Conservation (phyloP, 1,139 yeast species). For the Debaryomyces sp. region DNA sequence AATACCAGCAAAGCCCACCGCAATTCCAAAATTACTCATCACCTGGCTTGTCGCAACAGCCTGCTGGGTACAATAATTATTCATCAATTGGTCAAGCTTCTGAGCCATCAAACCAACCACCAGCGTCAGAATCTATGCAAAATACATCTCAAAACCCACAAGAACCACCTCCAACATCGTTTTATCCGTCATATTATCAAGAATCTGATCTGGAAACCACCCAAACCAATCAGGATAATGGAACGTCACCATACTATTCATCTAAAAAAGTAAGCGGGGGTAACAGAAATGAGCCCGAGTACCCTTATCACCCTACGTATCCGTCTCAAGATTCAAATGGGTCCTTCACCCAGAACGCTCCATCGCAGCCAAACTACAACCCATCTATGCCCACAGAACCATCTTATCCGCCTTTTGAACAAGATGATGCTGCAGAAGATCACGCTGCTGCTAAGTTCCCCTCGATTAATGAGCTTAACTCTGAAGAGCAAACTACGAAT, state of each 20-base stretch:
- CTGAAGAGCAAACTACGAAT: conserved; percentile 8
- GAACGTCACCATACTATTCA: conserved; percentile 2
- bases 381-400: conserved; percentile 9
- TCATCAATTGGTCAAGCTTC: background rate
- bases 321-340: conserved; percentile 6
- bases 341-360: background rate
- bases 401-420: conserved; percentile 10
- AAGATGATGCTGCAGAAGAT: conserved; percentile 17
- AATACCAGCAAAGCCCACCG: background rate
- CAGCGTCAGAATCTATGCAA: background rate
- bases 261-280: background rate
- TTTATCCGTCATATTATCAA: conserved; percentile 14
- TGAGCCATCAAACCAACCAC: background rate
- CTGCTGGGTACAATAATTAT: conserved; percentile 1
- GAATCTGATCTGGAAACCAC: conserved; percentile 9
- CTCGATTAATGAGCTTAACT: conserved; percentile 18
- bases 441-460: conserved; percentile 25
- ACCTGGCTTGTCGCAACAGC: background rate
- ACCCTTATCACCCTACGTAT: conserved; percentile 3
- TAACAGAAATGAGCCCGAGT: background rate
- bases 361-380: conserved; percentile 11
- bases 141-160: background rate
- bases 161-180: conserved; percentile 8
- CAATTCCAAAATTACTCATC: background rate
- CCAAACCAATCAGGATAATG: conserved; percentile 2